Evolutionary conservation across 345 rosid genomes (phyloP).

Genomic region (Fremontodendron californicum): DNA sequence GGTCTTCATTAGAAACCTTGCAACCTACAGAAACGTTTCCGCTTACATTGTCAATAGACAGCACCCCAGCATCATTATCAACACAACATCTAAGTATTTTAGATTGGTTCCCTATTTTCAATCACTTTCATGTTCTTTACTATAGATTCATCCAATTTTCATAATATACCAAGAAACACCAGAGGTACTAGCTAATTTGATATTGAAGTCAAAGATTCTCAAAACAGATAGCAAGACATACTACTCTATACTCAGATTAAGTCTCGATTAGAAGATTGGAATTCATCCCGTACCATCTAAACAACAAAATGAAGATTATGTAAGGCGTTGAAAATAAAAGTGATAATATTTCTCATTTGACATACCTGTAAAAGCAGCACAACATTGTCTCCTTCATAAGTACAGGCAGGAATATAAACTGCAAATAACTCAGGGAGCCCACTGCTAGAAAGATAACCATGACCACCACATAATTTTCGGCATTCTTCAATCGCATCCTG

Average conservation of each 20-base stretch:
- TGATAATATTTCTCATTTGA: not conserved
- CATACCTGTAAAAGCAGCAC: conserved; percentile 83
- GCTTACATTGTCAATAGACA: not conserved
- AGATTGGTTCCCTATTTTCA: not conserved
- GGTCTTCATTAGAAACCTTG: conserved; percentile 92
- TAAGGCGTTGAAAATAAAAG: not conserved
- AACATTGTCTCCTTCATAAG: conserved; percentile 95
- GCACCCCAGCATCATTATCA: not conserved
- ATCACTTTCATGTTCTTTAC: not conserved
- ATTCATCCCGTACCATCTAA: not conserved
- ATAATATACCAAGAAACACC: not conserved
- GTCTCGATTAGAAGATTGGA: not conserved
- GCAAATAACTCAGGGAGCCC: conserved; percentile 98
- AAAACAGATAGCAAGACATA: not conserved
- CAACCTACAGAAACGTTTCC: conserved; percentile 48
- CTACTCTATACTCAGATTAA: not conserved
- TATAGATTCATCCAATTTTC: not conserved
- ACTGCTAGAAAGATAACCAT: conserved; percentile 87
- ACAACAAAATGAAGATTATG: not conserved
- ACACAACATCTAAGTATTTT: not conserved
- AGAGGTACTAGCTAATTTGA: not conserved
- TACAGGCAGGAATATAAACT: conserved; percentile 93
- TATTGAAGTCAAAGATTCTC: not conserved
- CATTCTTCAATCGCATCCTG: conserved; percentile 99
- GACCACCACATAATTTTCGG: conserved; percentile 96